Evolutionary conservation across 306 rosid species (phyloP).

Genomic region (Sophora flavescens): DNA sequence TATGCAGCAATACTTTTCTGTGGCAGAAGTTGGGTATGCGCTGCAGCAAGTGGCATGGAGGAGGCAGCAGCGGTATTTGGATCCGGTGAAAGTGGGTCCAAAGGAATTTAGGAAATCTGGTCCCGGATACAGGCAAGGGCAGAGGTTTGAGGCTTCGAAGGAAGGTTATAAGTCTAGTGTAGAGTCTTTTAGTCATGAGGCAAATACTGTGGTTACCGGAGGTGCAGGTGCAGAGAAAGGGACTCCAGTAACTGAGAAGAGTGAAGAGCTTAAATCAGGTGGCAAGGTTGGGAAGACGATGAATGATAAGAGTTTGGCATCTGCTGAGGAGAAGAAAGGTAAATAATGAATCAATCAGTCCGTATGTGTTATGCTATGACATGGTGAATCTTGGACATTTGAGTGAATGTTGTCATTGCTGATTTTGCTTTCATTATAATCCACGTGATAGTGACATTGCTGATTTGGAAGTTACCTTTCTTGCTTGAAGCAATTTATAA

Average conservation of each 20-base stretch:
- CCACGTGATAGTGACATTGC: background rate
- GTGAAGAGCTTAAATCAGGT: conserved; percentile 58
- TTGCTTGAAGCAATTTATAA: background rate
- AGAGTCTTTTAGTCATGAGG: conserved; percentile 59
- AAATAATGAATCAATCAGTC: conserved; percentile 35
- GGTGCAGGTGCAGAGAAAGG: conserved; percentile 60
- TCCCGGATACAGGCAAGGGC: conserved; percentile 67
- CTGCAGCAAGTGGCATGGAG: conserved; percentile 84
- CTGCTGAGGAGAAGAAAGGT: conserved; percentile 72
- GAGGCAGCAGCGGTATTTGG: conserved; percentile 79
- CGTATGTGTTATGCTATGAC: conserved; percentile 11
- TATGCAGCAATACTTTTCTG: conserved; percentile 96
- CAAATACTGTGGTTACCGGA: conserved; percentile 50
- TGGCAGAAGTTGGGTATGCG: conserved; percentile 73
- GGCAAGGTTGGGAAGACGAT: conserved; percentile 58
- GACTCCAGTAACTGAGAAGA: conserved; percentile 48
- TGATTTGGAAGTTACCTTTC: conserved; percentile 3
- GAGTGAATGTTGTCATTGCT: conserved; percentile 2
- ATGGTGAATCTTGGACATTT: conserved; percentile 11
- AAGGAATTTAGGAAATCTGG: conserved; percentile 75
- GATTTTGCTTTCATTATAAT: conserved; percentile 24
- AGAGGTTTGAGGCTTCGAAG: conserved; percentile 63
- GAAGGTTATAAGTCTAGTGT: conserved; percentile 61
- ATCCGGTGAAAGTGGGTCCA: conserved; percentile 61
- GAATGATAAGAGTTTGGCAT: conserved; percentile 54